phyloP scores from a whole-genome alignment of 768 basidiomycete genomes.

The Pleurotus eryngii region DNA sequence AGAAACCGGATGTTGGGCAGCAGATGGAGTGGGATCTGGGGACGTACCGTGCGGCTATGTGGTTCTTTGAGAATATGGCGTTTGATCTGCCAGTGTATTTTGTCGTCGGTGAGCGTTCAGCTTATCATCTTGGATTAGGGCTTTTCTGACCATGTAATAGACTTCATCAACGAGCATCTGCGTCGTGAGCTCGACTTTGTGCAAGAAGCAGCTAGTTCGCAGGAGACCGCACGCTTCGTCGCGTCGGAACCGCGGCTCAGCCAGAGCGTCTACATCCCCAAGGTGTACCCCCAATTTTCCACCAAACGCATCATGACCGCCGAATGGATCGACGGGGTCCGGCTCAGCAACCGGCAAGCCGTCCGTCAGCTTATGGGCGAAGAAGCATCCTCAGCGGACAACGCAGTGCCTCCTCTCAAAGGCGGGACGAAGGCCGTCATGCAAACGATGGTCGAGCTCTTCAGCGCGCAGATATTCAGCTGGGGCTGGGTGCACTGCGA shows the following conservation, averaged over 20 bases:
- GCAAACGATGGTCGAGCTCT: slow-evolving; percentile 84
- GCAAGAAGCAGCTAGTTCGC: slow-evolving; percentile 76
- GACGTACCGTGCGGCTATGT: slow-evolving; percentile 69
- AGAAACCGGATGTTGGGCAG: slow-evolving; percentile 83
- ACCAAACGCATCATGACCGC: slow-evolving; percentile 80
- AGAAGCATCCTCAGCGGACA: slow-evolving; percentile 13
- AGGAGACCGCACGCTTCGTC: slow-evolving; percentile 64
- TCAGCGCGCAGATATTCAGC: slow-evolving; percentile 86
- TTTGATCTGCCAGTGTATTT: slow-evolving; percentile 89
- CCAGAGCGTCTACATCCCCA: slow-evolving; percentile 75
- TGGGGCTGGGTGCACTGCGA: slow-evolving; percentile 91
- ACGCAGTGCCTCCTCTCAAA: slow-evolving; percentile 34
- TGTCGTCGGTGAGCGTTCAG: slow-evolving; percentile 53
- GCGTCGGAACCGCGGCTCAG: slow-evolving; percentile 66
- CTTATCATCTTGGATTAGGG: background rate
- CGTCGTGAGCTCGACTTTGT: slow-evolving; percentile 81
- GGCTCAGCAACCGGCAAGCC: slow-evolving; percentile 60
- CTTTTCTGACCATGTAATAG: slow-evolving; percentile 25
- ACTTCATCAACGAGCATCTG: slow-evolving; percentile 79
- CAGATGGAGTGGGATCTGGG: slow-evolving; percentile 86
- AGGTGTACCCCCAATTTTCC: slow-evolving; percentile 65
- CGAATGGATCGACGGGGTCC: slow-evolving; percentile 81
- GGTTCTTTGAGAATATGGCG: slow-evolving; percentile 72
- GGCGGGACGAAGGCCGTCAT: slow-evolving; percentile 68
- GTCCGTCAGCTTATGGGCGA: slow-evolving; percentile 61